Base-by-base conservation (phyloP, 2,329 filamentous ascomycete genomes). In the Botrytis galanthina region DNA sequence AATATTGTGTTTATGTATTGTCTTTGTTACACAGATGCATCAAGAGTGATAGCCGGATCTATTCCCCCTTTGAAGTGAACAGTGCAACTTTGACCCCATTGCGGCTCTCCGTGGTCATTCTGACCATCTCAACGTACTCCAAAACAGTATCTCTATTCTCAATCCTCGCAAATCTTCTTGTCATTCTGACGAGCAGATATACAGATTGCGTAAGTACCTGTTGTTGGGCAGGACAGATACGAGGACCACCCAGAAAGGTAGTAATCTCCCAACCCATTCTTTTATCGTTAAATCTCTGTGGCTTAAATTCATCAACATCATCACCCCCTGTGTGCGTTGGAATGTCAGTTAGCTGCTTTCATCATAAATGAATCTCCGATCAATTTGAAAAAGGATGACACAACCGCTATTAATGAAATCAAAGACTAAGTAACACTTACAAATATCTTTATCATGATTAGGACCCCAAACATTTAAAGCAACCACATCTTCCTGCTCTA, bases 191-290 rank as follows among this genome's bases (percentile, higher is more conserved):
- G 1, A 63, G 69, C 18, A 63, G 8, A 42, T 62, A 71, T 8
- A 63, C 59, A 12, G 78, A 78, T 64, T 82, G 79, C 1, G 77
- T 80, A 51, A 80, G 76, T n/a, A 81, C 81, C 57, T 80, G 80
- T 75, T 82, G 80, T 54, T 81, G 78, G 46, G 76, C 81, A 68
- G 80, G 75, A 74, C 78, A 81, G 22, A 81, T 78, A 8, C 80
- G 77, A 12, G 79, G 78, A 9, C 82, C 80, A 3, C 79, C 77
- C 64, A 81, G 79, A 71, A 82, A 80, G 3, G 78, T 80, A 6
- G 81, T 63, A 73, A 81, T 82, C 1, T 76, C 78, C 82, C 16
- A 82, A 78, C 1, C 86, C 85, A 74, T 86, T 85, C 61, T 86
- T 20, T 20, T 69, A 35, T 44, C 80, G 4, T 75, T 76, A 78